A percentile compares a stretch with the other conserved stretches of the same genome.
phyloP scores from a whole-genome alignment of 345 rosid species.

The Hevea brasiliensis region DNA sequence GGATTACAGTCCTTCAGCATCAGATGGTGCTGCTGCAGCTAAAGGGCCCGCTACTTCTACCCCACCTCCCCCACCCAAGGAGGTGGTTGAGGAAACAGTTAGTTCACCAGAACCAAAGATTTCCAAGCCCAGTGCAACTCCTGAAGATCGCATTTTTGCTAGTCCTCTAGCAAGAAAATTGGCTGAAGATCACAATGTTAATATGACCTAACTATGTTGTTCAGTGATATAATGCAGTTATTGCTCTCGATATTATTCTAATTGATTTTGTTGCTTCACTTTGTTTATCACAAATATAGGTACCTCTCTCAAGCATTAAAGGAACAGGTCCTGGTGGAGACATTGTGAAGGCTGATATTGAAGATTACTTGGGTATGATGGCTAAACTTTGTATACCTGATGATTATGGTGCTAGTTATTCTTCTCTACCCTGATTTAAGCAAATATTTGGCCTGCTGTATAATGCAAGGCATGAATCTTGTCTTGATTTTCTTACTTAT shows the following conservation, averaged over 20 bases:
- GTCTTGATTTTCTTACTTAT: background rate
- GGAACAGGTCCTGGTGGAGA: conserved; percentile 93
- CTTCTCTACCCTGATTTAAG: background rate
- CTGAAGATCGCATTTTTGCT: conserved; percentile 75
- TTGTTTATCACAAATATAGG: conserved; percentile 41
- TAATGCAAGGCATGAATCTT: background rate
- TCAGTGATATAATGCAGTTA: background rate
- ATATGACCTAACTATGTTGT: conserved; percentile 18
- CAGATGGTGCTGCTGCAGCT: conserved; percentile 44
- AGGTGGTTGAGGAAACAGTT: conserved; percentile 53
- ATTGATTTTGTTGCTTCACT: conserved; percentile 4
- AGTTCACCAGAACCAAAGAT: conserved; percentile 60
- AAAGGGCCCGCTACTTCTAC: conserved; percentile 41
- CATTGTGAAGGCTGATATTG: conserved; percentile 88
- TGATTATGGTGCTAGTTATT: conserved; percentile 5
- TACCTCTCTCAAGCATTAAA: conserved; percentile 72
- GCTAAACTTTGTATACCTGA: conserved; percentile 2
- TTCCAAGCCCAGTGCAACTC: conserved; percentile 47
- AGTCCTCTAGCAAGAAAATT: conserved; percentile 88
- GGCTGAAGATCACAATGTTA: conserved; percentile 83
- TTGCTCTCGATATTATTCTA: background rate
- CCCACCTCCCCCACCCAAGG: conserved; percentile 54
- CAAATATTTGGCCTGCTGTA: background rate
- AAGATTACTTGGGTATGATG: conserved; percentile 79
- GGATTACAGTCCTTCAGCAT: conserved; percentile 72